A percentile compares a stretch with the other conserved stretches of the same genome.
Evolutionary conservation across 1,139 yeast genomes (phyloP).

Genomic region (Pichia sp.): DNA sequence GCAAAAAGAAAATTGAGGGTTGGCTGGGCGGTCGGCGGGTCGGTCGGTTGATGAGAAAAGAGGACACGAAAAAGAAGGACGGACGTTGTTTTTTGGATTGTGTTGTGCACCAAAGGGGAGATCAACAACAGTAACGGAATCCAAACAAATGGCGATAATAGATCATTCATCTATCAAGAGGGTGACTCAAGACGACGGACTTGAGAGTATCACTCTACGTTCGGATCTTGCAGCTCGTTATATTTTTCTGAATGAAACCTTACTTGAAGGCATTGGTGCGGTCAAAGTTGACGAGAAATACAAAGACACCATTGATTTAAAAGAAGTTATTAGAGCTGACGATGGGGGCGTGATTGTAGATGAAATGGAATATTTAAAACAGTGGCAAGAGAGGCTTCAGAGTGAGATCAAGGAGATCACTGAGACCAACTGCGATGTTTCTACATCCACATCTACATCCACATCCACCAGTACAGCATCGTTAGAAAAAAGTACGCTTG

Average conservation of each 20-base stretch:
- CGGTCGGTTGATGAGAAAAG: background rate
- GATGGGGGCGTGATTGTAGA: conserved; percentile 8
- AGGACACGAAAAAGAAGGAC: too few relatives aligned
- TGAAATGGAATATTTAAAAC: conserved; percentile 11
- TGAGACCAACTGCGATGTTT: background rate
- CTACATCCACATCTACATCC: background rate
- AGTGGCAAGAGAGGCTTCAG: conserved; percentile 13
- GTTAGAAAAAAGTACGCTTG: background rate
- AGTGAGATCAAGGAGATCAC: conserved; percentile 3
- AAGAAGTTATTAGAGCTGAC: conserved; percentile 14
- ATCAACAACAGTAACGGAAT: too few relatives aligned
- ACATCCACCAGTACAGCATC: too few relatives aligned
- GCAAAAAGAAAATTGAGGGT: too few relatives aligned
- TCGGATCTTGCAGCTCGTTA: conserved; percentile 26
- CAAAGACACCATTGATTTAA: conserved; percentile 14
- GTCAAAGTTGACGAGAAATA: conserved; percentile 6
- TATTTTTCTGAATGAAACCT: conserved; percentile 23
- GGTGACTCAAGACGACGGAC: conserved; percentile 15
- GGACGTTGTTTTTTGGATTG: too few relatives aligned
- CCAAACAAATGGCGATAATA: conserved; percentile 4
- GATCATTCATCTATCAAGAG: conserved; percentile 20
- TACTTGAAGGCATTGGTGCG: conserved; percentile 18
- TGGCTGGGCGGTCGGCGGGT: too few relatives aligned
- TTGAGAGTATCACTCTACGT: conserved; percentile 23
- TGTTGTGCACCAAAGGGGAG: too few relatives aligned